Conservation (phyloP, 768 basidiomycete species). For the Lactarius hengduanensis region DNA sequence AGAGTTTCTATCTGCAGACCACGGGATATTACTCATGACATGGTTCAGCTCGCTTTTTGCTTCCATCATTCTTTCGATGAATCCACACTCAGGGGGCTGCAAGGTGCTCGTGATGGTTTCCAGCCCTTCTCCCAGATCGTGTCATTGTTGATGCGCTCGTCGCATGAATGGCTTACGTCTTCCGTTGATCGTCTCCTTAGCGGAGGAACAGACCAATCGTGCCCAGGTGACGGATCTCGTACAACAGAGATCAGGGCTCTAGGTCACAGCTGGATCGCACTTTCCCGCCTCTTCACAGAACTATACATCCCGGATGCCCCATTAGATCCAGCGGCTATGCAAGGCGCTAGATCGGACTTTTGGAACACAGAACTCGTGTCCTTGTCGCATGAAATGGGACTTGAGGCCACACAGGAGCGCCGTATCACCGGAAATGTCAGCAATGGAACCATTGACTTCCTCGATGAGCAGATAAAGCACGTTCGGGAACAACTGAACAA, state of each 20-base stretch:
- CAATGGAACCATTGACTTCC: slow-evolving; percentile 49
- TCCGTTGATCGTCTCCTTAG: slow-evolving; percentile 16
- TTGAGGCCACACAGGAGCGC: slow-evolving; percentile 57
- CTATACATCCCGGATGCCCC: slow-evolving; percentile 82
- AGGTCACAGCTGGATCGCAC: slow-evolving; percentile 57
- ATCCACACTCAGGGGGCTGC: slow-evolving; percentile 11
- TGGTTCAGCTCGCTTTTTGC: slow-evolving; percentile 17
- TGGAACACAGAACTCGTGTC: slow-evolving; percentile 42
- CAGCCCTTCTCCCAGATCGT: slow-evolving; percentile 14
- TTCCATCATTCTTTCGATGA: slow-evolving; percentile 26
- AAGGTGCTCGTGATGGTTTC: not conserved
- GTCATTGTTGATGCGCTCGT: slow-evolving; percentile 16
- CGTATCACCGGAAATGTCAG: slow-evolving; percentile 53
- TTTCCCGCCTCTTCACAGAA: slow-evolving; percentile 59
- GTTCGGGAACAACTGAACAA: slow-evolving; percentile 34
- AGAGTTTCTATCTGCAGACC: not conserved
- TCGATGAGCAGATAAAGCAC: slow-evolving; percentile 40
- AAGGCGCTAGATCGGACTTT: slow-evolving; percentile 47
- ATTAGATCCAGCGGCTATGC: slow-evolving; percentile 78
- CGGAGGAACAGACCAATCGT: not conserved
- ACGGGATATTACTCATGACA: not conserved
- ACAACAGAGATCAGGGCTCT: slow-evolving; percentile 28
- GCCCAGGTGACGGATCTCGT: slow-evolving; percentile 8
- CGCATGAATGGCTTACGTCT: slow-evolving; percentile 13
- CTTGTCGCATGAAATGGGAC: slow-evolving; percentile 47